These are phyloP conservation scores for Solanum sejunctum DNA, from an alignment of 257 asterid genomes.

Conservation along the genomic window DNA sequence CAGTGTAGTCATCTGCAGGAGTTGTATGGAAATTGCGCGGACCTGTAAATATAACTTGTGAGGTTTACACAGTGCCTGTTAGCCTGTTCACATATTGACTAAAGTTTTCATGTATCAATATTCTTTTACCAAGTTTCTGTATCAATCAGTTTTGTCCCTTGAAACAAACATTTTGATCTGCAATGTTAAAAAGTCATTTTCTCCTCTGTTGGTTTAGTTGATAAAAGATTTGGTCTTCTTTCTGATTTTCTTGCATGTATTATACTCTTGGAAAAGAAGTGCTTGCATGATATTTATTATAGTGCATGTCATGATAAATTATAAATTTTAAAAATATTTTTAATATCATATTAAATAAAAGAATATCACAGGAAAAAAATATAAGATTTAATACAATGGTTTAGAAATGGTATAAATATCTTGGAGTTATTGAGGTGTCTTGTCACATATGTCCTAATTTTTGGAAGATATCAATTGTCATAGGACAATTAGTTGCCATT, in stretches of 20 bases:
- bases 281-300: too few relatives aligned
- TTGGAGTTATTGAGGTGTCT: background rate
- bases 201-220: background rate
- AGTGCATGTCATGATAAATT: too few relatives aligned
- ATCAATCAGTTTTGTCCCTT: background rate
- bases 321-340: too few relatives aligned
- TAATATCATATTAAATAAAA: too few relatives aligned
- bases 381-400: too few relatives aligned
- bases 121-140: background rate
- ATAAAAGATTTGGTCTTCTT: background rate
- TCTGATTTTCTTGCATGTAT: too few relatives aligned
- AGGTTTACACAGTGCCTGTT: background rate
- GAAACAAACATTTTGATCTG: background rate
- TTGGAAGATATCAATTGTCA: background rate
- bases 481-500: background rate
- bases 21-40: background rate
- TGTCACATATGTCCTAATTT: background rate
- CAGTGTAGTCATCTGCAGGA: slow-evolving; percentile 6
- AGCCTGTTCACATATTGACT: background rate
- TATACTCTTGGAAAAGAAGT: too few relatives aligned
- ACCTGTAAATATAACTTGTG: background rate
- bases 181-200: background rate
- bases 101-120: background rate
- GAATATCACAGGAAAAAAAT: too few relatives aligned
- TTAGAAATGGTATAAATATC: background rate